Evolutionary conservation across 495 filamentous ascomycete species (phyloP), one percentile per base, ranked within the genome.

Genomic region (Podospora fimiseda): DNA sequence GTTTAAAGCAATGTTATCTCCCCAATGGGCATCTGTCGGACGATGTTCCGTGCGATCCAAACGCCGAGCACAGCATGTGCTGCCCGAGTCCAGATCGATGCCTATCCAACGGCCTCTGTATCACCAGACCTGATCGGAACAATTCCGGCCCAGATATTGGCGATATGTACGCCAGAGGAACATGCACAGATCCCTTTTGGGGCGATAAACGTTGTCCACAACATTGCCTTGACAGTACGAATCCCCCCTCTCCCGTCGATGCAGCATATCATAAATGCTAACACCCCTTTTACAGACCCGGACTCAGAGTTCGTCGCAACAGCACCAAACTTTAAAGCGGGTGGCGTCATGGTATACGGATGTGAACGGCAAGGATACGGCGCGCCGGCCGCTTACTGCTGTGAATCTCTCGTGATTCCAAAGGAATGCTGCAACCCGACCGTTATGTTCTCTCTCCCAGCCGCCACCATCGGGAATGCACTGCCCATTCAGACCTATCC

Each of bases 31-130:
- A 2, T 39, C 2, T 16, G 4, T 38, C 18, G 30, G 9, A 0
- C 18, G 56, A 58, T 42, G 41, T 53, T 0, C 50, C 56, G 0
- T 58, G 56, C 16, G 56, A 58, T 41, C 45, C 56, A 13, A 23
- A 16, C 20, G 56, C 56, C 24, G 49, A 23, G 5, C 50, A 53
- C 11, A 53, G 50, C 56, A 58, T 58, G 56, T 58, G 56, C 51
- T 54, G 56, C 37, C 16, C 21, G 19, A 53, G 40, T 24, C n/a
- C 13, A 13, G 20, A 36, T 11, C 11, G 14, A 14, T 58, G 56
- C n/a, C 33, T 58, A 9, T 51, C 51, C 13, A 50, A 39, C 3
- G 56, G 56, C 4, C 36, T 58, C 2, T 58, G 56, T 33, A 37
- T 30, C 9, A n/a, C n/a, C n/a, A n/a, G n/a, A n/a, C n/a, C n/a